phyloP scores from a whole-genome alignment of 768 basidiomycete species.

The Cubamyces lactineus region DNA sequence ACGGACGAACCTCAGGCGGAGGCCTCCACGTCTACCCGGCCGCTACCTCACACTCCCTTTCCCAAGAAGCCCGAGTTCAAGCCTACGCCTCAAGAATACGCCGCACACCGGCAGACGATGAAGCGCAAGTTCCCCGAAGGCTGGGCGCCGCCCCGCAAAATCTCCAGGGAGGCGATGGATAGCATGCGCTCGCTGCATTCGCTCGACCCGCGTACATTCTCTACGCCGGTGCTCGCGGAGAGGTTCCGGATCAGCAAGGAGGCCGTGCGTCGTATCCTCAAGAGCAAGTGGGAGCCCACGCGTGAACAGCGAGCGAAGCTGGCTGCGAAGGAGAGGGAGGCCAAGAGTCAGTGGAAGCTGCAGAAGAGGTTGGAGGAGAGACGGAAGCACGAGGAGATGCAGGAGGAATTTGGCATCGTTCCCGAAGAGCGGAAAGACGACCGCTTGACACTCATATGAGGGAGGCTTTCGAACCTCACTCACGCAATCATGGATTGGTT shows the following conservation, averaged over 20 bases:
- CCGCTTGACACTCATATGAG: conserved; percentile 16
- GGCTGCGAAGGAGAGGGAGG: conserved; percentile 34
- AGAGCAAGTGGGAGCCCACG: conserved; percentile 46
- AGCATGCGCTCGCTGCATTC: conserved; percentile 47
- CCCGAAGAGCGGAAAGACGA: conserved; percentile 12
- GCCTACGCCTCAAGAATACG: conserved; percentile 33
- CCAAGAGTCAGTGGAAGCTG: conserved; percentile 27
- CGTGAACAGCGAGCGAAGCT: conserved; percentile 36
- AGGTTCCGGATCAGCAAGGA: conserved; percentile 55
- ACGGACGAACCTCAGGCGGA: conserved; percentile 9
- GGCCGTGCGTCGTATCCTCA: conserved; percentile 53
- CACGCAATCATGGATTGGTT: no score
- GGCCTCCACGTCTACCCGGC: conserved; percentile 6
- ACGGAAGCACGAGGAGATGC: conserved; percentile 11
- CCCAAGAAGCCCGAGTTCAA: conserved; percentile 12
- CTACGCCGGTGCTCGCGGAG: conserved; percentile 45
- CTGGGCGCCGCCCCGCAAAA: conserved; percentile 56
- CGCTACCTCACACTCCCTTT: conserved; percentile 10
- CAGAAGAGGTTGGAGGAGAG: conserved; percentile 26
- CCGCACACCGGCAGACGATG: conserved; percentile 38
- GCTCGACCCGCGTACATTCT: conserved; percentile 46
- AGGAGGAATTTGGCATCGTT: conserved; percentile 4
- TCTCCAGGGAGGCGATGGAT: conserved; percentile 57
- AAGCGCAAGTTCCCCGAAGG: conserved; percentile 41
- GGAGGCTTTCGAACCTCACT: no score